Conservation (phyloP, 306 rosid genomes). For the Cicer cuneatum region DNA sequence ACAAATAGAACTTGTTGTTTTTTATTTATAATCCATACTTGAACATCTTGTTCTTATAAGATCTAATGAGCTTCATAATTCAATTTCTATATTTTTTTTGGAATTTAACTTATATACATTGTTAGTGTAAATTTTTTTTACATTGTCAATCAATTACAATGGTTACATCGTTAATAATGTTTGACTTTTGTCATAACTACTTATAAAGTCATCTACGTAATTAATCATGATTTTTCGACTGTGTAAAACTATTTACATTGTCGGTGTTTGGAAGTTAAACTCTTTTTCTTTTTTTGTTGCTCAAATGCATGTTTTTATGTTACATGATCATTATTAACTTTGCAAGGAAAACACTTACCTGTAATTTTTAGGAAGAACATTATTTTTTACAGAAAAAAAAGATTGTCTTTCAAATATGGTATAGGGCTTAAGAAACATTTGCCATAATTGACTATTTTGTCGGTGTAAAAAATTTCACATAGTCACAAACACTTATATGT, state of each 20-base stretch:
- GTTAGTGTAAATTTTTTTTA: no score
- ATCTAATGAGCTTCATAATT: background rate
- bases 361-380: background rate
- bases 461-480: no score
- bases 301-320: background rate
- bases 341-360: background rate
- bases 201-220: no score
- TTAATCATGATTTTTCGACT: no score
- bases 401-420: background rate
- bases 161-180: no score
- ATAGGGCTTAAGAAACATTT: background rate
- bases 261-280: no score
- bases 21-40: background rate
- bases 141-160: no score
- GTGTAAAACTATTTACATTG: no score
- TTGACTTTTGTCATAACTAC: no score
- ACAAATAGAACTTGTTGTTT: conserved; percentile 23
- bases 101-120: no score
- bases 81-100: background rate
- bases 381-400: background rate
- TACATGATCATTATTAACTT: background rate
- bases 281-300: background rate
- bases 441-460: background rate
- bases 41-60: background rate
- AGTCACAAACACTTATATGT: no score